These are phyloP conservation scores for Bremia lactucae DNA, from an alignment of 352 stramenopile species.

Conservation along the genomic window DNA sequence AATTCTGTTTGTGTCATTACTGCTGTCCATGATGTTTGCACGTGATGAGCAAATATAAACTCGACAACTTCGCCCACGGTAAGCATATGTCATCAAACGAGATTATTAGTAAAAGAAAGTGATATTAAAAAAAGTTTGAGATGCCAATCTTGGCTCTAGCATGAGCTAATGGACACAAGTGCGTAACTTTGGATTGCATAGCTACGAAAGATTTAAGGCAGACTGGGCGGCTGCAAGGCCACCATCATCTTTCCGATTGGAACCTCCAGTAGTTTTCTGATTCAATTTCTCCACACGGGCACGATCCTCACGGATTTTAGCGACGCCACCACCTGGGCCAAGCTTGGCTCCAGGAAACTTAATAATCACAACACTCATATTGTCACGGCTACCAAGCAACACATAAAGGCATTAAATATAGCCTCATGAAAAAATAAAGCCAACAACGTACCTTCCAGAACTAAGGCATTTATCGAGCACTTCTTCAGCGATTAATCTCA, in stretches of 20 bases:
- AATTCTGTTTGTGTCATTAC: too few relatives aligned
- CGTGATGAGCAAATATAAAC: too few relatives aligned
- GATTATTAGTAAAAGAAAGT: too few relatives aligned
- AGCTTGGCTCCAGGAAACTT: constrained; percentile 64
- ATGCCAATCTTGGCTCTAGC: too few relatives aligned
- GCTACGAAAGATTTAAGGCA: constrained; percentile 12
- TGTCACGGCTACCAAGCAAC: constrained; percentile 58
- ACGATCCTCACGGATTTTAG: constrained; percentile 45
- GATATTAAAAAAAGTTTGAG: too few relatives aligned
- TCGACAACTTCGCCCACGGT: too few relatives aligned
- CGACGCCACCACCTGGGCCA: constrained; percentile 48
- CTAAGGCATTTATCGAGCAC: constrained; percentile 67
- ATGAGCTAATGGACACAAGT: too few relatives aligned
- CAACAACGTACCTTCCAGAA: constrained; percentile 43
- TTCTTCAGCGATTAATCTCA: constrained; percentile 73
- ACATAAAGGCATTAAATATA: too few relatives aligned
- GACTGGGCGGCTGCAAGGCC: constrained; percentile 10
- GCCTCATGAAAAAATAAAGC: too few relatives aligned
- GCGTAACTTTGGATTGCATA: too few relatives aligned
- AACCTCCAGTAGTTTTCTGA: constrained; percentile 12
- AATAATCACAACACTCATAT: constrained; percentile 77
- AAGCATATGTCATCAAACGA: too few relatives aligned
- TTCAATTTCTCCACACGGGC: constrained; percentile 35
- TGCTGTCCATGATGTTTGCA: too few relatives aligned
- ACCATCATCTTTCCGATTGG: constrained; percentile 8